phyloP scores from a whole-genome alignment of 1,284 basidiomycete genomes.

The Cryptococcus sp. region DNA sequence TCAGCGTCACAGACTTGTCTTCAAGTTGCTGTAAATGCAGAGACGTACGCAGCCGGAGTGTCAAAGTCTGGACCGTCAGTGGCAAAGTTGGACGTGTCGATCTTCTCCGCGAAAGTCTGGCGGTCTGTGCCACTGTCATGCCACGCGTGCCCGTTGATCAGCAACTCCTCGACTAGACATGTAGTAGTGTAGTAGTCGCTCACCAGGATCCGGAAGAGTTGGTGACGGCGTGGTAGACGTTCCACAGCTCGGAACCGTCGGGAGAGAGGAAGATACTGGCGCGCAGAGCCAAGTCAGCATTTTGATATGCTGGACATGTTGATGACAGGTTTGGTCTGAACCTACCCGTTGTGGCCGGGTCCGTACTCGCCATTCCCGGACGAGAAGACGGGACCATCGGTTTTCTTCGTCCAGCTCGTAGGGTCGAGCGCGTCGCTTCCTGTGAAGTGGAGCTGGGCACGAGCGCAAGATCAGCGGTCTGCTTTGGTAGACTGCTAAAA shows the following conservation, averaged over 20 bases:
- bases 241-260: slow-evolving; percentile 28
- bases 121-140: slow-evolving; percentile 19
- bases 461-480: too few relatives aligned
- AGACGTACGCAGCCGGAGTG: slow-evolving; percentile 11
- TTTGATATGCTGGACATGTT: not conserved
- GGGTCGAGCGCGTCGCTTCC: slow-evolving; percentile 20
- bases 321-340: not conserved
- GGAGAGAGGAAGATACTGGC: slow-evolving; percentile 24
- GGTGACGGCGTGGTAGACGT: slow-evolving; percentile 24
- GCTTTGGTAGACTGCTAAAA: too few relatives aligned
- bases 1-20: not conserved
- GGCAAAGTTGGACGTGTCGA: slow-evolving; percentile 15
- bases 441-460: slow-evolving; percentile 9
- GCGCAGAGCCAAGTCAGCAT: not conserved
- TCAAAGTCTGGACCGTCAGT: slow-evolving; percentile 18
- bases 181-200: slow-evolving; percentile 6
- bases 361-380: slow-evolving; percentile 23
- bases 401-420: slow-evolving; percentile 18
- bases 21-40: not conserved
- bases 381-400: slow-evolving; percentile 21
- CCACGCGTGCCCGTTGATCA: not conserved
- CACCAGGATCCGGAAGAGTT: slow-evolving; percentile 24
- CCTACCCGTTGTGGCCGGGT: slow-evolving; percentile 26
- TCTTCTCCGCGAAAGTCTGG: slow-evolving; percentile 19
- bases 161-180: not conserved